Percentiles rank a stretch among this genome's conserved stretches.
These are phyloP conservation scores for Perkinsus chesapeaki DNA, from an alignment of 169 alveolate species.

Conservation along the genomic window DNA sequence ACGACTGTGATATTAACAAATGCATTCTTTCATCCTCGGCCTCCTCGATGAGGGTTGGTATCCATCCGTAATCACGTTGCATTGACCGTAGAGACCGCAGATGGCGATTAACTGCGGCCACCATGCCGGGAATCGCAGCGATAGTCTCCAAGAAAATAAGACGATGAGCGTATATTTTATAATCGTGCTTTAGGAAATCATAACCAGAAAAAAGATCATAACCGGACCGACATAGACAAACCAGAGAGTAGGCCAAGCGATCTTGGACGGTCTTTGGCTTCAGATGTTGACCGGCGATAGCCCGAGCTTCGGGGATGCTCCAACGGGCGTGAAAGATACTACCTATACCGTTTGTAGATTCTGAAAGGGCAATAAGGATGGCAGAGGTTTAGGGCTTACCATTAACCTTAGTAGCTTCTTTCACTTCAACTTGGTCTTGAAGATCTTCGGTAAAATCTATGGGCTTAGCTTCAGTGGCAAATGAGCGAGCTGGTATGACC, in stretches of 20 bases:
- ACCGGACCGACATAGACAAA: slow-evolving; percentile 29
- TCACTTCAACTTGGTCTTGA: not conserved
- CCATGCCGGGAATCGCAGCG: slow-evolving; percentile 46
- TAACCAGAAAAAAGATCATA: slow-evolving; percentile 39
- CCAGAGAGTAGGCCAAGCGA: slow-evolving; percentile 34
- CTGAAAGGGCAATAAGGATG: not conserved
- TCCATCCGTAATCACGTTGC: slow-evolving; percentile 46
- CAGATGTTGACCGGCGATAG: not conserved
- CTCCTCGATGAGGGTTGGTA: slow-evolving; percentile 45
- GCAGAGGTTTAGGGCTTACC: not conserved
- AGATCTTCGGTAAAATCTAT: not conserved
- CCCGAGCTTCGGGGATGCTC: not conserved
- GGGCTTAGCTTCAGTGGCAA: not conserved
- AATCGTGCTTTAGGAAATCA: not conserved
- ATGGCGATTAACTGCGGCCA: slow-evolving; percentile 49
- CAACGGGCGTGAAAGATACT: not conserved
- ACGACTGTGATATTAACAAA: slow-evolving; percentile 26
- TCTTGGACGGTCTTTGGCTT: slow-evolving; percentile 42
- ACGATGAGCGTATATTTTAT: not conserved
- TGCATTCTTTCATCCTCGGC: slow-evolving; percentile 56
- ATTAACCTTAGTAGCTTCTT: not conserved
- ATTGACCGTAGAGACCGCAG: slow-evolving; percentile 37
- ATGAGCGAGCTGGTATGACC: too few species aligned
- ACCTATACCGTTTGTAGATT: not conserved
- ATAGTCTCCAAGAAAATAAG: slow-evolving; percentile 5